Base-by-base conservation (phyloP, 2,329 filamentous ascomycete species). In the Lasiodiplodia citricola region DNA sequence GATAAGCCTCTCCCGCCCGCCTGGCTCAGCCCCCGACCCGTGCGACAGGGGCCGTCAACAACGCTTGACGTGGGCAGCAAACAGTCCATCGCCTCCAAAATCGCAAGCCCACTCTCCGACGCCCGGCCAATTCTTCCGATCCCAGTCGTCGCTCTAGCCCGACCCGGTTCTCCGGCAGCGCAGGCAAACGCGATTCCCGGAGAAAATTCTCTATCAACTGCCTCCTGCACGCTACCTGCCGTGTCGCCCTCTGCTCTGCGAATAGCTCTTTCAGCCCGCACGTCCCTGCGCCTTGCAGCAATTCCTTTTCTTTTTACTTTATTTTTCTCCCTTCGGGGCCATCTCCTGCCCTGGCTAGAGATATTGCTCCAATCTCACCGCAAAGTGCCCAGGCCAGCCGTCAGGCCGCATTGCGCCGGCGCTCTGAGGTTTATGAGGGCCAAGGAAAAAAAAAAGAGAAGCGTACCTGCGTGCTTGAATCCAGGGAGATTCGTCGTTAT, bases 1-100 rank as follows among this genome's bases (percentile, higher is more conserved):
- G 63, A 57, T 66, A 66, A 64, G 60, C 60, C 60, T 64, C 60
- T 64, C 60, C 47, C 60, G 60, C 60, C 44, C 16, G 44, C 60
- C 60, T 64, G 60, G 60, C 60, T 64, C 44, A 25, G 5, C 60
- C 58, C 58, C 58, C 58, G 44, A 63, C 16, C 58, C 16, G 58
- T 51, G 58, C 58, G 44, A 44, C 44, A 63, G 58, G 58, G 58
- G 44, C n/a, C 18, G 51, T 25, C 51, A 54, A 54, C 51, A 28
- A 54, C 23, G 21, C 25, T 54, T 23, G 23, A 28, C 21, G 14
- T 28, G 25, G 18, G 21, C 8, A 21, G 21, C 51, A 28, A 54
- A 28, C 21, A 54, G 18, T 54, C 44, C 18, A 21, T n/a, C 41
- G 7, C 6, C 41, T 47, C 41, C 41, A 16, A n/a, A 47, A 47